phyloP scores from a whole-genome alignment of 2,329 filamentous ascomycete genomes.

The Pseudogymnoascus sp. region DNA sequence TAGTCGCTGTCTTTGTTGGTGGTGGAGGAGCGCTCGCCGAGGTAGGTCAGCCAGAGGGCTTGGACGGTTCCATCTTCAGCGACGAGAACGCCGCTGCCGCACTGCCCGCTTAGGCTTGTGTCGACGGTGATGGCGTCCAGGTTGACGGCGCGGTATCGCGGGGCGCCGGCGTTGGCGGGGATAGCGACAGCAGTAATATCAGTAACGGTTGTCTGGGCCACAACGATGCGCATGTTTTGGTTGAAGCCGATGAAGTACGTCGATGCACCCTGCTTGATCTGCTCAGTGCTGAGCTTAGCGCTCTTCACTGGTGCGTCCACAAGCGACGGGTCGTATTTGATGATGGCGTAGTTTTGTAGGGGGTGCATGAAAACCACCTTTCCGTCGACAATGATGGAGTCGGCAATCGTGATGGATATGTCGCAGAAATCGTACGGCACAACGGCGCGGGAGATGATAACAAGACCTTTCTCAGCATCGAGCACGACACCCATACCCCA shows the following conservation, averaged over 20 bases:
- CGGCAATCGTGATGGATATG: conserved; percentile 90
- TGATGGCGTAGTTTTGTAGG: conserved; percentile 90
- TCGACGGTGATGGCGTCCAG: conserved; percentile 96
- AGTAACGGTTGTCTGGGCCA: conserved; percentile 89
- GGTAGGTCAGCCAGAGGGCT: conserved; percentile 92
- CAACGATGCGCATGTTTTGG: conserved; percentile 85
- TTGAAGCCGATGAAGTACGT: conserved; percentile 99
- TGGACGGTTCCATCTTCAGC: conserved; percentile 87
- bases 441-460: conserved; percentile 87
- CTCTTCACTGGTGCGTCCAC: conserved; percentile 92
- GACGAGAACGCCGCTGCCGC: conserved; percentile 87
- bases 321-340: conserved; percentile 87
- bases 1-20: conserved; percentile 91
- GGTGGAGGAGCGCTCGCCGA: conserved; percentile 76
- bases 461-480: conserved; percentile 90
- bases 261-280: conserved; percentile 85
- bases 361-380: conserved; percentile 96
- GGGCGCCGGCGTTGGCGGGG: conserved; percentile 84
- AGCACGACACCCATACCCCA: conserved; percentile 97
- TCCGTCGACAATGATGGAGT: conserved; percentile 88
- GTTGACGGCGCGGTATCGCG: conserved; percentile 89
- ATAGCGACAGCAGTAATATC: conserved; percentile 97
- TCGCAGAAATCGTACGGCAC: conserved; percentile 96
- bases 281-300: conserved; percentile 71
- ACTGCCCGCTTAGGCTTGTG: conserved; percentile 82